Evolutionary conservation across 164 flowering plant genomes (phyloP), one percentile per base, ranked within the genome.

Genomic region (Aristolochia californica): DNA sequence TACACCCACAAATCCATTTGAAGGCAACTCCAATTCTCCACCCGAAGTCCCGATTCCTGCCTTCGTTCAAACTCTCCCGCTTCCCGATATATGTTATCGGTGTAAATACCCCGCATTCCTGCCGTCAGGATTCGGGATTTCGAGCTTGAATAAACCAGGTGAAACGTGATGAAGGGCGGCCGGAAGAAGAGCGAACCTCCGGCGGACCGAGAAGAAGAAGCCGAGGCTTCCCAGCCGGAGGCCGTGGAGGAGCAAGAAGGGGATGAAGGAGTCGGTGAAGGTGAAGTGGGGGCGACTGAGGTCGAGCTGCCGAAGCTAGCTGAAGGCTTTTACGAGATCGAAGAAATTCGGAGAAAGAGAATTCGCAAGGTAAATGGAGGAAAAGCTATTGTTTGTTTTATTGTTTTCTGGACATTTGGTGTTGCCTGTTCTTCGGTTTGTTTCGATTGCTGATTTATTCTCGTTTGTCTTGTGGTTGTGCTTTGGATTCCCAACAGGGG

Each of bases 301-400:
- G 77, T 51, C 15, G 72, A 67, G 50, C 68, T 74, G 49, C 70
- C 83, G 1, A 88, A 84, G 71, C 91, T 93, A 17, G 99, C 72
- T 28, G 97, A 93, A 8, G 97, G 96, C 15, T 93, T 66, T 64
- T 93, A 75, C 51, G 99, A 93, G 67, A 82, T 93, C 28, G 97
- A 93, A 71, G 85, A 83, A 45, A 77, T 93, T 18, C 77, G 97
- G 2, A 77, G 77, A 34, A 85, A 75, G 62, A 74, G 97, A 66
- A 71, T 80, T 20, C 80, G 91, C 44, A 93, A 85, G 96, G 98
- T 91, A 54, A 1, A 34, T 34, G 40, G 10, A 34, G 40, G 10
- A 43, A 25, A 17, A 47, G 1, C 50, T 22, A 4, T 40, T 26
- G 9, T 38, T 22, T 13, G 30, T n/a, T 4, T 26, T 14, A 4